Percentiles rank a stretch among this genome's conserved stretches.
Conservation (phyloP, 2,329 filamentous ascomycete species). For the Alternaria rosae region DNA sequence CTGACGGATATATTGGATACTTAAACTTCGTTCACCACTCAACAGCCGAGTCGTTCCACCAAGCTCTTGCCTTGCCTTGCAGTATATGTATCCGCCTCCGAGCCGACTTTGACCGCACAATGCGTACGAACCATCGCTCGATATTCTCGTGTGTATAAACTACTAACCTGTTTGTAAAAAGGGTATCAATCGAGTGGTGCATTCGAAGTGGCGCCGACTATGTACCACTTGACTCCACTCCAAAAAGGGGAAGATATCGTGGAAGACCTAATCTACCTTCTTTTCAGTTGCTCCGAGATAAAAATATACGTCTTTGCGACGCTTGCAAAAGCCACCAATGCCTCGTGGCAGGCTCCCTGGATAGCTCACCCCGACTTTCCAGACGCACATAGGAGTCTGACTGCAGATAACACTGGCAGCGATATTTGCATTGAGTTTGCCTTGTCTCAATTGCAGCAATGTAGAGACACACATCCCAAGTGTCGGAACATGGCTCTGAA, state of each 20-base stretch:
- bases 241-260: no score
- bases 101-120: rapidly evolving
- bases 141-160: not conserved
- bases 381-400: not conserved
- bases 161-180: not conserved
- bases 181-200: not conserved
- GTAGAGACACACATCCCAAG: not conserved
- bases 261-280: no score
- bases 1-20: not conserved
- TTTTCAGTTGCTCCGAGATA: not conserved
- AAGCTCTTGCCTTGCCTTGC: not conserved
- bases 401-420: not conserved
- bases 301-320: no score
- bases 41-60: not conserved
- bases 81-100: not conserved
- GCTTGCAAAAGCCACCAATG: no score
- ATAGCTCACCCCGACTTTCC: no score
- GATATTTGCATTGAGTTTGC: not conserved
- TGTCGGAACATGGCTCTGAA: not conserved
- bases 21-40: not conserved
- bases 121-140: not conserved
- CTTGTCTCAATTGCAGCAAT: not conserved
- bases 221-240: not conserved
- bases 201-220: not conserved
- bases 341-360: no score